Percentiles rank a stretch among this genome's conserved stretches.
These are phyloP conservation scores for Celoporthe dispersa DNA, from an alignment of 2,329 filamentous ascomycete species.

Conservation along the genomic window DNA sequence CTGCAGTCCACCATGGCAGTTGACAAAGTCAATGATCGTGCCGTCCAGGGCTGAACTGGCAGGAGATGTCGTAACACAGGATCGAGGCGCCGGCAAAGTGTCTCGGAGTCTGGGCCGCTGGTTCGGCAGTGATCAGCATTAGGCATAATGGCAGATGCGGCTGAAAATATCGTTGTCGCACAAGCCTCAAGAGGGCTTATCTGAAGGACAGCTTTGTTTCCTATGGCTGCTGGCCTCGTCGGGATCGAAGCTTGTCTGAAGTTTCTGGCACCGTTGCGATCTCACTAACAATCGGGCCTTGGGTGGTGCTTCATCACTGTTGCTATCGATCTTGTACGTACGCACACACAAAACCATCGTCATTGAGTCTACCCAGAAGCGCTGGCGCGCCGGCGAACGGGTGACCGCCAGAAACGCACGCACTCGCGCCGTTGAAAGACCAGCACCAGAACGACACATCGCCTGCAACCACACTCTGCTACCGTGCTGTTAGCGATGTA, in stretches of 20 bases:
- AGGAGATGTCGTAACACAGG: background rate
- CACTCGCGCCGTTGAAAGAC: background rate
- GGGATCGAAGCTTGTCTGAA: background rate
- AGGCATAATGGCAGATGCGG: background rate
- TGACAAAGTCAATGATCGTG: no score
- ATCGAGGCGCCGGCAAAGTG: background rate
- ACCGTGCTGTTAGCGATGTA: background rate
- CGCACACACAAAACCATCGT: slow-evolving; percentile 2
- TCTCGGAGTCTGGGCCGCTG: background rate
- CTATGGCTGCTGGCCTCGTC: background rate
- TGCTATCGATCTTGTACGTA: background rate
- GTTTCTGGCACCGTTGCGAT: background rate
- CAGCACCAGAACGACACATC: background rate
- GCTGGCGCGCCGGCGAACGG: background rate
- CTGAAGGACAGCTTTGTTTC: background rate
- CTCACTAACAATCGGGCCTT: background rate
- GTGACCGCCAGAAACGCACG: slow-evolving; percentile 21
- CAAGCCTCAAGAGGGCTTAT: background rate
- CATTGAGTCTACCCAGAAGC: slow-evolving; percentile 13
- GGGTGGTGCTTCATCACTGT: background rate
- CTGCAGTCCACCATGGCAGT: no score
- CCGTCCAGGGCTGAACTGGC: no score
- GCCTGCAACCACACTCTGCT: background rate
- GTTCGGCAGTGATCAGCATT: background rate
- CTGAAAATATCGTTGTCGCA: background rate